Conservation (phyloP, 176 grass and related monocot genomes). For the Secale cereale region DNA sequence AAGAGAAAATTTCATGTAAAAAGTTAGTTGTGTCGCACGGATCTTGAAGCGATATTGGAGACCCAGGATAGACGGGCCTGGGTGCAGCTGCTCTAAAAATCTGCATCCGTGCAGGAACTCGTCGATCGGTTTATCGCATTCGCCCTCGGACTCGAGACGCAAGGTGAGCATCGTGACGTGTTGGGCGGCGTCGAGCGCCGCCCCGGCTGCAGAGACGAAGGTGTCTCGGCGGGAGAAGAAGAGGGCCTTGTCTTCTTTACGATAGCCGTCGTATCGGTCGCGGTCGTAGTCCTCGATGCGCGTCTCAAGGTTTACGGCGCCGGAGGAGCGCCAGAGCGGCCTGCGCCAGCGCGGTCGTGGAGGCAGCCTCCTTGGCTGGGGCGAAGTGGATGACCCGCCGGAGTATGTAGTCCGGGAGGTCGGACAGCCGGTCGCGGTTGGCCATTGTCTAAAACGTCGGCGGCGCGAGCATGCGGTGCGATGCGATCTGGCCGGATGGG, state of each 20-base stretch:
- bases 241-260: not conserved
- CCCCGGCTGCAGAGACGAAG: not conserved
- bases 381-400: not conserved
- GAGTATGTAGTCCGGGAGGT: not conserved
- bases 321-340: not conserved
- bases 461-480: not conserved
- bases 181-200: not conserved
- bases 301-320: conserved; percentile 1
- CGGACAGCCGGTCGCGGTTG: not conserved
- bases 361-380: not conserved
- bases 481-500: not conserved
- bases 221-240: not conserved
- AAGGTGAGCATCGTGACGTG: not conserved
- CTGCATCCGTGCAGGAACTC: not conserved
- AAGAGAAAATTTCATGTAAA: too few relatives aligned
- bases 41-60: too few relatives aligned
- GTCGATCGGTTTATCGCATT: not conserved
- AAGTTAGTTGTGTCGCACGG: too few relatives aligned
- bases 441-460: not conserved
- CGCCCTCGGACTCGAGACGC: not conserved
- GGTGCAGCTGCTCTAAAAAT: too few relatives aligned
- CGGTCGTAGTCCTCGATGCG: not conserved
- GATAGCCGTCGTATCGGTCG: not conserved
- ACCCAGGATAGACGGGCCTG: too few relatives aligned
- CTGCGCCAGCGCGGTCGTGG: not conserved